Base-by-base conservation (phyloP, 805 yeast genomes). In the Candida sakaeoensis region DNA sequence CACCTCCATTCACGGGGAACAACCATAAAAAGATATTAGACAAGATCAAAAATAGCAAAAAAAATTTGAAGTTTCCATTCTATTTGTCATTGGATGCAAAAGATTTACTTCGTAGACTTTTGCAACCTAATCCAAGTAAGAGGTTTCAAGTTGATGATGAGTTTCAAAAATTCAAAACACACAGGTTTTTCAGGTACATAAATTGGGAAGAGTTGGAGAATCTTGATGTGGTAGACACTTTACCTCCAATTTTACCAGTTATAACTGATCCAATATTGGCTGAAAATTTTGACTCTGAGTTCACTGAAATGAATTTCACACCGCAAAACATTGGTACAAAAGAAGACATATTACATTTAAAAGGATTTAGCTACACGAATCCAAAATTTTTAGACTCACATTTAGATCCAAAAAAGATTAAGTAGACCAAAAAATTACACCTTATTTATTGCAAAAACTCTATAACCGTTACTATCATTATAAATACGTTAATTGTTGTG, bases 1-100 rank as follows among this genome's bases (percentile, higher is more conserved):
- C 64, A 12, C 73, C 74, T 4, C 74, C 74, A 4, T 69, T 66
- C 44, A 66, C 72, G 2, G 74, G 73, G 1, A 65, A 61, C 39
- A 59, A 63, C 35, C 63, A 64, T 44, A 60, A 65, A 47, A 56
- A 58, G 23, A 66, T 69, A 22, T 58, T 55, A 51, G 72, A 68
- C 32, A 68, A 65, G 47, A 61, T 69, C 31, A 41, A 65, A 31
- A 36, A 40, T 13, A 13, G 29, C 6, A 57, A 60, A 39, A 65
- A 61, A 44, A 51, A 61, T 40, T 53, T 66, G 17, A 55, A 60
- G 41, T 62, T 60, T 42, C 74, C 74, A 4, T 66, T 60, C 43
- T 68, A 68, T 40, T 57, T 69, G 26, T 58, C 67, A 23, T 44
- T 53, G 33, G 74, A 69, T 45, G 74, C 74, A 7, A 65, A 65